Base-by-base conservation (phyloP, 108 stramenopile species). In the Cyclotella distinguenda region DNA sequence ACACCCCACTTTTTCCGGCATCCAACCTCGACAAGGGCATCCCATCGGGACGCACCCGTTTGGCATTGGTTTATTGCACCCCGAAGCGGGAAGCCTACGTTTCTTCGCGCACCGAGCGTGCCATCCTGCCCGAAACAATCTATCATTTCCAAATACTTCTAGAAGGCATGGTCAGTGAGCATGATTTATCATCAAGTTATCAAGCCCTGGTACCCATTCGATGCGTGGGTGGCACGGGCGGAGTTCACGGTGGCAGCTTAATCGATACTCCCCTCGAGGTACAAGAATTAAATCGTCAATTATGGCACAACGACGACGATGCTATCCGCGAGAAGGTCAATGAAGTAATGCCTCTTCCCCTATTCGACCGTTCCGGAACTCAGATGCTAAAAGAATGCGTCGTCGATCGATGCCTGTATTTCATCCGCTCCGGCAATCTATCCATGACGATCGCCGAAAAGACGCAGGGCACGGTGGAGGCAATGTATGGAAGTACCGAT, bases 81-180 rank as follows among this genome's bases (percentile, higher is more conserved):
- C 73, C 73, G 18, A 74, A 74, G 31, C 73, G 73, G 26, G 22
- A 60, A 36, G 64, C 73, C 16, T 66, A 74, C 26, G 34, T 66
- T 15, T 74, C 73, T 2, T 51, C 65, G 4, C 73, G 73, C 7
- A 74, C 64, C 32, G 60, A 66, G 18, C 49, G 51, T 4, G 73
- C 49, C 12, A 35, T 66, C 16, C 21, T 74, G 22, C 73, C 73
- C 21, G 73, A 74, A 61, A 74, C 73, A 30, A 61, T 74, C 22
- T 74, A 74, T 23, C 73, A 74, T 34, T 74, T 74, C 27, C 73
- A 74, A 58, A 48, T 74, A 66, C 34, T 74, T 0, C 59, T 74
- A 23, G 73, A 74, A 12, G 73, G 73, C 0, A 66, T 66, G 15
- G 65, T 74, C 1, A 15, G n/a, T 25, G 73, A 74, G 21, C 35